Evolutionary conservation across 768 basidiomycete genomes (phyloP).

Genomic region (Calocybe cyanea): DNA sequence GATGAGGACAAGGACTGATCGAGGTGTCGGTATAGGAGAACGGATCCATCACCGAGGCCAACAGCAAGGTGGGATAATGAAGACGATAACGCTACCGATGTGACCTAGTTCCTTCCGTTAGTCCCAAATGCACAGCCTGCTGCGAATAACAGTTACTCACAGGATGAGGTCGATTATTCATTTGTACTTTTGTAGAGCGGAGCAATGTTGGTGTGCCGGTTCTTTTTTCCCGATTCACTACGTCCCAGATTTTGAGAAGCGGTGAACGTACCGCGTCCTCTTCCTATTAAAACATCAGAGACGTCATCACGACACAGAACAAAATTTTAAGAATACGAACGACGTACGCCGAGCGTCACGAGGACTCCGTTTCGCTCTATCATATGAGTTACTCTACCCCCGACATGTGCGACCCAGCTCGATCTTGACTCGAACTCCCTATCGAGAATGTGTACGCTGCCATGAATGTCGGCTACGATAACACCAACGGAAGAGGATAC

Average conservation of each 20-base stretch:
- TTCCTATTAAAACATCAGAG: conserved; percentile 47
- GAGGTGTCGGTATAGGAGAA: conserved; percentile 85
- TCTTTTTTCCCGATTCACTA: conserved; percentile 66
- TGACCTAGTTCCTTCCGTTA: conserved; percentile 46
- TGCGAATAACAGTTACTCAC: conserved; percentile 31
- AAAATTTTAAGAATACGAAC: not conserved
- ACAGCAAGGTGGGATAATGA: conserved; percentile 83
- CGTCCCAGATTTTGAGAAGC: conserved; percentile 86
- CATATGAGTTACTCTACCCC: conserved; percentile 85
- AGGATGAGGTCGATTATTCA: conserved; percentile 74
- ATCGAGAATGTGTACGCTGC: conserved; percentile 74
- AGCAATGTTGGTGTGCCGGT: conserved; percentile 58
- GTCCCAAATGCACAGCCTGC: not conserved
- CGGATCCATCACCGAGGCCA: conserved; percentile 93
- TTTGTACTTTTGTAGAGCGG: conserved; percentile 74
- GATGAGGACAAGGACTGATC: conserved; percentile 84
- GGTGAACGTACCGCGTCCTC: conserved; percentile 66
- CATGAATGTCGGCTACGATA: conserved; percentile 83
- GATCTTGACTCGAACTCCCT: conserved; percentile 64
- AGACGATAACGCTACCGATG: conserved; percentile 74
- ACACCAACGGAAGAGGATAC: conserved; percentile 61
- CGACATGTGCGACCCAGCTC: conserved; percentile 79
- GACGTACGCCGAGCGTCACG: conserved; percentile 83
- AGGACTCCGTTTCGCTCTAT: conserved; percentile 75
- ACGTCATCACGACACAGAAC: conserved; percentile 6